These are phyloP conservation scores for Arabidopsis hybrid DNA, from an alignment of 441 rosid genomes.

Conservation along the genomic window DNA sequence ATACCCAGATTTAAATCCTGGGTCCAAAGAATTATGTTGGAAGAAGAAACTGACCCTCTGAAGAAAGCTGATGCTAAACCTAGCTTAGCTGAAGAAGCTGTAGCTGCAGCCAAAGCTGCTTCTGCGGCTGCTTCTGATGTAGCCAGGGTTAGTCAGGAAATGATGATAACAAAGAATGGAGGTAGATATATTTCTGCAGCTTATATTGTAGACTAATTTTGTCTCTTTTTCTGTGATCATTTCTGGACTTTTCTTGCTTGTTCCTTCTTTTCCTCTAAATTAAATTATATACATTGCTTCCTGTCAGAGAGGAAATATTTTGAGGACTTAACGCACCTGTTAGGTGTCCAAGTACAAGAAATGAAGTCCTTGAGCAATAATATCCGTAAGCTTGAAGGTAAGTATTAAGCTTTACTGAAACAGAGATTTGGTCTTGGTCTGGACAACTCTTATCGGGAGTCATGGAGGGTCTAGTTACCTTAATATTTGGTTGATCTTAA, in stretches of 20 bases:
- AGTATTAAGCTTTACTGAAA: background rate
- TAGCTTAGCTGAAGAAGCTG: slow-evolving; percentile 90
- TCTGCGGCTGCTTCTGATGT: slow-evolving; percentile 92
- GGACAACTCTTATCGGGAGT: slow-evolving; percentile 13
- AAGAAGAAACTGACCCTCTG: slow-evolving; percentile 64
- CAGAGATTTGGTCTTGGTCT: background rate
- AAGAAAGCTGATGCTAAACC: slow-evolving; percentile 60
- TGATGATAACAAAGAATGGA: slow-evolving; percentile 71
- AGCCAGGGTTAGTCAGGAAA: slow-evolving; percentile 87
- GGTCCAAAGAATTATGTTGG: slow-evolving; percentile 77
- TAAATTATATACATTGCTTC: slow-evolving; percentile 22
- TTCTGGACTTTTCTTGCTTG: background rate
- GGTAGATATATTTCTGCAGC: slow-evolving; percentile 50
- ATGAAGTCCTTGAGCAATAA: slow-evolving; percentile 41
- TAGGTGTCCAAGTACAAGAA: slow-evolving; percentile 44
- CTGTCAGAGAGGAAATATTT: slow-evolving; percentile 43
- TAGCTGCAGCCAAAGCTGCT: slow-evolving; percentile 92
- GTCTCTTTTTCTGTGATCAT: slow-evolving; percentile 17
- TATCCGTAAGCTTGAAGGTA: slow-evolving; percentile 77
- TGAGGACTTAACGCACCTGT: slow-evolving; percentile 40
- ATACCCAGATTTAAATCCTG: slow-evolving; percentile 86
- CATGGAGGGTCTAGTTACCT: background rate
- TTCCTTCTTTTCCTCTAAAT: slow-evolving; percentile 22
- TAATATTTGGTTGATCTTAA: slow-evolving; percentile 20
- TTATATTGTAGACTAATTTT: background rate